Evolutionary conservation across 2,329 filamentous ascomycete species (phyloP), one percentile per base, ranked within the genome.

Genomic region (Fusarium oligoseptatum): DNA sequence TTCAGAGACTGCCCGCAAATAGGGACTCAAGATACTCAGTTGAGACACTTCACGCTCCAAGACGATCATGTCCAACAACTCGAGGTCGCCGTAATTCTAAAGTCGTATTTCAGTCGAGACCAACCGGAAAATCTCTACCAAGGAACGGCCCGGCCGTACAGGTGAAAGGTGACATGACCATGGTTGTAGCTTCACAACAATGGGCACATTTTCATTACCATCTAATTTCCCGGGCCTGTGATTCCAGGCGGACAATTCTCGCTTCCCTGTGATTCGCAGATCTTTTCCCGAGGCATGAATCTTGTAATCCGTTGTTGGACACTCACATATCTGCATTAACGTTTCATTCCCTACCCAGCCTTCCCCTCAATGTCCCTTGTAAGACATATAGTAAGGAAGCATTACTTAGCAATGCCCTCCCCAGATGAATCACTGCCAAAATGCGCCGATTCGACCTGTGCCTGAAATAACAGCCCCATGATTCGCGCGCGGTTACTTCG

Each of bases 181-280:
- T 43, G 27, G 34, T 43, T 17, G 48, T 64, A 29, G 9, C 37
- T 39, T 63, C 60, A 55, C 34, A 20, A 29, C 48, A 56, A 64
- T 64, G 36, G 61, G 36, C 61, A 64, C 60, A 55, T 32, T 58
- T 29, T 56, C 14, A 56, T 45, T 15, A 56, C 48, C 48, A 57
- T 64, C 48, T 64, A 34, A 64, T 57, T 36, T 64, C 50, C 50
- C 62, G 12, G 37, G 15, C 48, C 62, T 57, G 50, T 45, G n/a
- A 45, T 57, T 58, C 27, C 62, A 57, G 50, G 62, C 15, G 34
- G 27, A 36, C 62, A 57, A 45, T 57, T 39, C 32, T 32, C 27
- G 11, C 20, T 39, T 57, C 62, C 24, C 22, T 64, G 62, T 39
- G 17, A 55, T 57, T 39, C 36, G 37, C 50, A 57, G 62, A 32